phyloP scores from a whole-genome alignment of 1,139 yeast genomes.

The Saccharomyces hybrid region DNA sequence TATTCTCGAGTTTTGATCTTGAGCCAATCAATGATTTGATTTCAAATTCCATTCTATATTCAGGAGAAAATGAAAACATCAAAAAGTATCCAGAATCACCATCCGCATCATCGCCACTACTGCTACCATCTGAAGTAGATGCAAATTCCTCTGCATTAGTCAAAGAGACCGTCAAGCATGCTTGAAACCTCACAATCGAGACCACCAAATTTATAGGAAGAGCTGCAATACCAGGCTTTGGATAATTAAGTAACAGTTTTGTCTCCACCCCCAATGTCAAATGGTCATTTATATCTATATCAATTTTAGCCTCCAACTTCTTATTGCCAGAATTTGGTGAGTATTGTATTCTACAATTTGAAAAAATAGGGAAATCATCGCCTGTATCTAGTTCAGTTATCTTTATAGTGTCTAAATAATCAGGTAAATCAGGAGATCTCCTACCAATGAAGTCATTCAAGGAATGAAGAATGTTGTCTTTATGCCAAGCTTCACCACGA shows the following conservation, averaged over 20 bases:
- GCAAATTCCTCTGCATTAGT: constrained; percentile 38
- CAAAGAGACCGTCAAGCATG: constrained; percentile 72
- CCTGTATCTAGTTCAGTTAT: constrained; percentile 90
- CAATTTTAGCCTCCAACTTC: constrained; percentile 81
- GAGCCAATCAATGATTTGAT: constrained; percentile 86
- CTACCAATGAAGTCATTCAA: constrained; percentile 45
- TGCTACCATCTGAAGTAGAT: constrained; percentile 40
- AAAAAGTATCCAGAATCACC: constrained; percentile 43
- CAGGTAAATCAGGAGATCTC: constrained; percentile 48
- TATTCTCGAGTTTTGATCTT: constrained; percentile 82
- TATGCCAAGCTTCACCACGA: constrained; percentile 73
- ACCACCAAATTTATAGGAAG: constrained; percentile 78
- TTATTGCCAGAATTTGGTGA: constrained; percentile 34
- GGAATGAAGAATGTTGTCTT: constrained; percentile 77
- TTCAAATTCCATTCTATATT: constrained; percentile 78
- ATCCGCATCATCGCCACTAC: constrained; percentile 12
- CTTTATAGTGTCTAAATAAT: constrained; percentile 66
- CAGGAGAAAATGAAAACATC: constrained; percentile 85
- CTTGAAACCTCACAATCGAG: constrained; percentile 87
- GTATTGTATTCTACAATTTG: constrained; percentile 79
- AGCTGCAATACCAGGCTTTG: constrained; percentile 76
- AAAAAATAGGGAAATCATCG: constrained; percentile 88
- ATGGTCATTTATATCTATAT: constrained; percentile 85
- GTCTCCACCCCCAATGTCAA: constrained; percentile 87
- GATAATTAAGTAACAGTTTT: constrained; percentile 69